A percentile compares a stretch with the other conserved stretches of the same genome.
Conservation (phyloP, 148 eudicot species). For the Amaranthus palmeri region DNA sequence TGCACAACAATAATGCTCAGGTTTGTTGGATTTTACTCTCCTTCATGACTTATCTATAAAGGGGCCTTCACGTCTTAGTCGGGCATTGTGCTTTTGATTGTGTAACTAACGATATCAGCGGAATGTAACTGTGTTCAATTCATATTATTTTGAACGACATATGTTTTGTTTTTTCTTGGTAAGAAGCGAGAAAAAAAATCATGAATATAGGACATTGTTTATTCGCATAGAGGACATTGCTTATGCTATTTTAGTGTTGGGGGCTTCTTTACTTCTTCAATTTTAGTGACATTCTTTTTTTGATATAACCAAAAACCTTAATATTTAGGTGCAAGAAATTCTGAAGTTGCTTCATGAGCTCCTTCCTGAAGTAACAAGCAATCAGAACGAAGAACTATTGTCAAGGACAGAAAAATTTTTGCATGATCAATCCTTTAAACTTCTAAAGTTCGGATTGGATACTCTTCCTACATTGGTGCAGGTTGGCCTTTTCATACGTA, state of each 20-base stretch:
- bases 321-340: conserved; percentile 62
- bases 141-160: not conserved
- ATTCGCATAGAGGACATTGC: not conserved
- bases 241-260: not conserved
- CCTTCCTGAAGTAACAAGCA: conserved; percentile 53
- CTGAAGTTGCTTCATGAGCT: conserved; percentile 75
- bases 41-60: not conserved
- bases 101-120: not conserved
- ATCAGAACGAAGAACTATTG: conserved; percentile 31
- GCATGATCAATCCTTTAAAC: conserved; percentile 47
- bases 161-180: not conserved
- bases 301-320: not conserved
- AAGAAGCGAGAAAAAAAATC: not conserved
- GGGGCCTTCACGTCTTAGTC: not conserved
- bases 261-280: not conserved
- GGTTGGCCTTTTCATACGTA: conserved; percentile 34
- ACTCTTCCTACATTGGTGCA: conserved; percentile 61
- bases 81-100: not conserved
- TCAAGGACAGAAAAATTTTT: conserved; percentile 53
- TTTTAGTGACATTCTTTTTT: not conserved
- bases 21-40: conserved; percentile 29
- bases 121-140: not conserved
- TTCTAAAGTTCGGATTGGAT: conserved; percentile 70
- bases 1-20: conserved; percentile 64
- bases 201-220: not conserved